phyloP scores from a whole-genome alignment of 2,329 filamentous ascomycete species.

The Cladosporium cucumerinum region DNA sequence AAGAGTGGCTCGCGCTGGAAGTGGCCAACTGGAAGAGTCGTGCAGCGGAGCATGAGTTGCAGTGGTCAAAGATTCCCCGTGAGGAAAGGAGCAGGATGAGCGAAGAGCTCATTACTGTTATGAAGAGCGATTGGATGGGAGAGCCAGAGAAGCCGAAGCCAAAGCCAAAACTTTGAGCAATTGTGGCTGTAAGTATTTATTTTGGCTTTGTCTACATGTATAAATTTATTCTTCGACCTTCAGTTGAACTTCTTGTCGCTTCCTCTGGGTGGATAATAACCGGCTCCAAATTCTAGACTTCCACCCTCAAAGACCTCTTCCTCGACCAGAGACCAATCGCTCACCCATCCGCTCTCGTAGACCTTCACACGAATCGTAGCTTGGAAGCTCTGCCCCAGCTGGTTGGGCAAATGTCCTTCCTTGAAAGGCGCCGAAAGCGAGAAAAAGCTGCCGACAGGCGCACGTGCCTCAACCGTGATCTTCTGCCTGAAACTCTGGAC shows the following conservation, averaged over 20 bases:
- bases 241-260: conserved; percentile 36
- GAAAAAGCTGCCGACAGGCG: conserved; percentile 45
- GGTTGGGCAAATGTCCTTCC: conserved; percentile 45
- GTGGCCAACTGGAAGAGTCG: conserved; percentile 34
- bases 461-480: conserved; percentile 40
- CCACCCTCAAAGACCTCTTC: conserved; percentile 42
- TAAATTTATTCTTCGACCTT: conserved; percentile 13
- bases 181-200: background rate
- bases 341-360: conserved; percentile 39
- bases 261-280: conserved; percentile 44
- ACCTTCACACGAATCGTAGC: conserved; percentile 44
- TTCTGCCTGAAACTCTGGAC: conserved; percentile 41
- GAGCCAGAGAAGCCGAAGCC: conserved; percentile 12
- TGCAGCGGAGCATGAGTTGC: conserved; percentile 27
- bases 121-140: conserved; percentile 25
- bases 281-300: conserved; percentile 50
- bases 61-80: conserved; percentile 29
- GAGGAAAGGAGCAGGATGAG: conserved; percentile 30
- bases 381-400: conserved; percentile 47
- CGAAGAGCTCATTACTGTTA: conserved; percentile 26
- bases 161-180: conserved; percentile 3
- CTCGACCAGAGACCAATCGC: conserved; percentile 40
- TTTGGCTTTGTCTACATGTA: background rate
- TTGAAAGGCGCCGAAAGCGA: conserved; percentile 45
- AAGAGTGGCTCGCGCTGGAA: conserved; percentile 37